A percentile compares a stretch with the other conserved stretches of the same genome.
Evolutionary conservation across 495 filamentous ascomycete species (phyloP).

Genomic region (Podospora australis): DNA sequence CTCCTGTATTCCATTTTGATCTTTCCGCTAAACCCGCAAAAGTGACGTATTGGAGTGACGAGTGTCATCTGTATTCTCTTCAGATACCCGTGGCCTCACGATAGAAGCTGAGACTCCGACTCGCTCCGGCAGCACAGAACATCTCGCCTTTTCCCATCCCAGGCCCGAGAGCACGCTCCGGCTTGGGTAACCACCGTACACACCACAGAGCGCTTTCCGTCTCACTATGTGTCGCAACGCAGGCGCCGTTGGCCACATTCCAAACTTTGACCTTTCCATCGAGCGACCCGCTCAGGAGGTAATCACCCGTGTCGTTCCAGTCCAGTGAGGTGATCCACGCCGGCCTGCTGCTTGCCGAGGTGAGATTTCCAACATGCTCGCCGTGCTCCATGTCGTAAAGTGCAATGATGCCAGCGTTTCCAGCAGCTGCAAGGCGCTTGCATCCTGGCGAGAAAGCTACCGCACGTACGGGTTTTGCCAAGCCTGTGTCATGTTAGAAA

Average conservation of each 20-base stretch:
- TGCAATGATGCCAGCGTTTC: constrained; percentile 80
- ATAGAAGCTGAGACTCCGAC: constrained; percentile 77
- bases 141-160: constrained; percentile 64
- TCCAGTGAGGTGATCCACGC: constrained; percentile 86
- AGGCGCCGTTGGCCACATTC: constrained; percentile 72
- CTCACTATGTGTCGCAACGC: constrained; percentile 91
- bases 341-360: constrained; percentile 50
- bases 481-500: no score
- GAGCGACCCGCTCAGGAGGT: constrained; percentile 76
- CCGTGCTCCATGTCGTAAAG: constrained; percentile 88
- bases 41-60: no score
- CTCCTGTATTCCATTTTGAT: no score
- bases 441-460: constrained; percentile 82
- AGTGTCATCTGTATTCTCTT: no score
- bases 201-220: constrained; percentile 81
- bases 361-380: constrained; percentile 81
- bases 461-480: constrained; percentile 75
- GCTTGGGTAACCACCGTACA: constrained; percentile 83
- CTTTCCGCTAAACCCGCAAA: no score
- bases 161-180: constrained; percentile 25
- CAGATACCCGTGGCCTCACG: constrained; percentile 78
- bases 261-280: constrained; percentile 95
- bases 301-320: constrained; percentile 93
- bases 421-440: constrained; percentile 83
- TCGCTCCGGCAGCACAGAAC: constrained; percentile 81